A percentile compares a stretch with the other conserved stretches of the same genome.
phyloP scores from a whole-genome alignment of 177 flowering plant species.

The Telopea speciosissima region DNA sequence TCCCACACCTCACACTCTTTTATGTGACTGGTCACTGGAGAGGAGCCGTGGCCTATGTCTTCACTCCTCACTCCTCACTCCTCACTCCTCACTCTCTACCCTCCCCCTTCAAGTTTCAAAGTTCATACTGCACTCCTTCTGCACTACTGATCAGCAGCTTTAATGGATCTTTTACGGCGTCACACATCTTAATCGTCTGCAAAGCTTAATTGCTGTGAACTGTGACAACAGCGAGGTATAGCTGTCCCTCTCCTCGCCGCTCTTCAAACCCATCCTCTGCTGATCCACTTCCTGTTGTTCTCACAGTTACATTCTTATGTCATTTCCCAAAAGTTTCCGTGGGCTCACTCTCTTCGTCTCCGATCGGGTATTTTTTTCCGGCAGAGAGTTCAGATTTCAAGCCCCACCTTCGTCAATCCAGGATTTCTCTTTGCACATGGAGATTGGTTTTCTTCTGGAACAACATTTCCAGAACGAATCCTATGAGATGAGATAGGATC shows the following conservation, averaged over 20 bases:
- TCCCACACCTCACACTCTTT: no score
- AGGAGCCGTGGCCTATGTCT: no score
- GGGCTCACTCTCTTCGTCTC: slow-evolving; percentile 20
- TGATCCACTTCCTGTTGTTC: slow-evolving; percentile 1
- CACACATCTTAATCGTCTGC: neutral
- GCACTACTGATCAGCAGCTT: slow-evolving; percentile 1
- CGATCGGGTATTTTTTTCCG: slow-evolving; percentile 27
- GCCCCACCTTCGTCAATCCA: neutral
- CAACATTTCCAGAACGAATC: slow-evolving; percentile 6
- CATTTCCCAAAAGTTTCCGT: slow-evolving; percentile 22
- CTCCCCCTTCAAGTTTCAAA: neutral
- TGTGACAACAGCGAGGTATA: slow-evolving; percentile 12
- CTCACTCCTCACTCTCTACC: neutral
- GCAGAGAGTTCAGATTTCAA: slow-evolving; percentile 1
- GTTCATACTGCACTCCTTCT: neutral
- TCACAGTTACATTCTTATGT: slow-evolving; percentile 18
- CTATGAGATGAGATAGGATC: slow-evolving; percentile 4
- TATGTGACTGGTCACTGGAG: no score
- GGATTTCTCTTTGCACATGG: neutral
- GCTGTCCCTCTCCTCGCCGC: slow-evolving; percentile 1
- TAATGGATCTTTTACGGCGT: slow-evolving; percentile 14
- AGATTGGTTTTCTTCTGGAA: slow-evolving; percentile 7
- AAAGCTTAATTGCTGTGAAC: slow-evolving; percentile 14
- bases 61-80: neutral
- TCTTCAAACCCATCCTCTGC: slow-evolving; percentile 2